Conservation (phyloP, 1,284 basidiomycete species). For the Xerocomus nothofagi region DNA sequence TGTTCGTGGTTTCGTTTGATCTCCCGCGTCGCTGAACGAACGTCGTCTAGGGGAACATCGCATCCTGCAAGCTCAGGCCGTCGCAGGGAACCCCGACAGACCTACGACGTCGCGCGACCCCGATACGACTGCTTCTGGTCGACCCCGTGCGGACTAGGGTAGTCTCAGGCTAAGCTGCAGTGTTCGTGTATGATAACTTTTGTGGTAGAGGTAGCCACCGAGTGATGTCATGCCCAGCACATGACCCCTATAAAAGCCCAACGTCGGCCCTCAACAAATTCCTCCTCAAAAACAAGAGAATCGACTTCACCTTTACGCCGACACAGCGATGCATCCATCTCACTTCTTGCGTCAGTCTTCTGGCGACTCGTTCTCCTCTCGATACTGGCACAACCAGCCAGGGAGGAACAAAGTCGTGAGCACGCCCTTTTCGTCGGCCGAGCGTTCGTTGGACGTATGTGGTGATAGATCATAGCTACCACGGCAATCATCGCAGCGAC, state of each 20-base stretch:
- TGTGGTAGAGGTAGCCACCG: background rate
- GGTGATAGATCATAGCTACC: conserved; percentile 30
- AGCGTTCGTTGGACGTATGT: too few species aligned
- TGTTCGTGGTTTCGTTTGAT: conserved; percentile 11
- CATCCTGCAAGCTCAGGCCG: conserved; percentile 22
- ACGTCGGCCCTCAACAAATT: conserved; percentile 20
- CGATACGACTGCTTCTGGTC: background rate
- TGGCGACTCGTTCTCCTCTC: conserved; percentile 28
- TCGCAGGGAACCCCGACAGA: conserved; percentile 14
- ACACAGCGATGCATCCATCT: conserved; percentile 27
- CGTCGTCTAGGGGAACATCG: conserved; percentile 23
- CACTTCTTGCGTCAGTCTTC: conserved; percentile 25
- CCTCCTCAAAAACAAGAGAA: conserved; percentile 1
- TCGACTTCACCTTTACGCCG: background rate
- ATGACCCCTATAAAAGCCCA: conserved; percentile 22
- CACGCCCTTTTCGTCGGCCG: background rate
- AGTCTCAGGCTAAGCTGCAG: too few species aligned
- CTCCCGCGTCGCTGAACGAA: background rate
- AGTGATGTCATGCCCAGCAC: conserved; percentile 28
- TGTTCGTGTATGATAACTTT: too few species aligned
- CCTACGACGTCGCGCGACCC: conserved; percentile 7
- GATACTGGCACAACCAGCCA: conserved; percentile 37
- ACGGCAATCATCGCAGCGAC: conserved; percentile 30
- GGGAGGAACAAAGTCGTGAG: conserved; percentile 36
- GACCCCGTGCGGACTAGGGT: background rate